Base-by-base conservation (phyloP, 257 asterid genomes). In the Apocynum venetum region DNA sequence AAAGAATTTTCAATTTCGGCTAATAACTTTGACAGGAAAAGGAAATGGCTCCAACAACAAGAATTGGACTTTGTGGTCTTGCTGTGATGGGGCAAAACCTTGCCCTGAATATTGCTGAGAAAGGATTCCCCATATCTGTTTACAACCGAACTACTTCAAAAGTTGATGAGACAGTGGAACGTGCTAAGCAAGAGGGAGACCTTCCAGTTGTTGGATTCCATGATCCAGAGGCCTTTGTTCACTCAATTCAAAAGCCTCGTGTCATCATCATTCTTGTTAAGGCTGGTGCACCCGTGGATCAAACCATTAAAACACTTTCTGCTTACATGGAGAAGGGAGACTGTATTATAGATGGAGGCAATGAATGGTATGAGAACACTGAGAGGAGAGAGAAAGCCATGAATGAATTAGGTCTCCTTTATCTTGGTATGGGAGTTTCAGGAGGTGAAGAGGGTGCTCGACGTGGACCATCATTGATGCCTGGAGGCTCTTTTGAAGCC, bases 41-140 rank as follows among this genome's bases (percentile, higher is more conserved):
- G 75, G 82, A 52, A 56, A 92, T 93, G 97, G 96, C 94, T n/a
- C 80, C 91, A 71, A 91, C 81, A 78, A 96, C 87, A 73, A 91
- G 99, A 89, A 96, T 96, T 17, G 99, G 99, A 71, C 99, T 96
- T 63, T 97, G 97, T 77, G 99, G 99, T 75, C 94, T 96, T 19
- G 99, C 99, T 79, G 99, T 96, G 68, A 96, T 96, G 97, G 98
- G 99, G 19, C 99, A 96, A 82, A 96, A 96, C 72, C 92, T 95
- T 44, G 99, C 99, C 73, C 98, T 95, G 76, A 95, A 95, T 90
- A 95, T 95, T 55, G 99, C 99, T 12, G 98, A 91, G 83, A 95
- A 95, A 89, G 98, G 99, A 78, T 95, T 95, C 72, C 97, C 97
- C 19, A 96, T 96, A 73, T 96, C 99, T 3, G 97, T 96, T 73